Conservation (phyloP, 352 stramenopile genomes). For the Blastocystis hominis region DNA sequence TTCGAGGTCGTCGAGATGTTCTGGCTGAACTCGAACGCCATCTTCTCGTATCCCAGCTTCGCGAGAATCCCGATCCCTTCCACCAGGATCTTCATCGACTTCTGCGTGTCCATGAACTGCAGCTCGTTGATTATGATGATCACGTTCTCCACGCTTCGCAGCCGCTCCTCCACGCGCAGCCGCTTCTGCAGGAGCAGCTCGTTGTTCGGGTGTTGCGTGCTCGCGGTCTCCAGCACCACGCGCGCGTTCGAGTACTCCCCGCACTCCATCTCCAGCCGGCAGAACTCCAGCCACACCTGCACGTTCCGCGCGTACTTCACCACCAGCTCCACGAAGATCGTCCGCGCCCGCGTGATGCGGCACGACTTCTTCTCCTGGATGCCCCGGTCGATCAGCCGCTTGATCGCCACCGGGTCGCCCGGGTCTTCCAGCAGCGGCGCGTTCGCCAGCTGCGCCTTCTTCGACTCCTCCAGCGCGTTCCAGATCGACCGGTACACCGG, state of each 20-base stretch:
- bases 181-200: constrained; percentile 68
- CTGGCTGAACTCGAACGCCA: constrained; percentile 63
- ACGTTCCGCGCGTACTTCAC: neutral
- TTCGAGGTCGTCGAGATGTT: constrained; percentile 60
- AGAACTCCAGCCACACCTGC: constrained; percentile 77
- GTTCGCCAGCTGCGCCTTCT: neutral
- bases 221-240: constrained; percentile 69
- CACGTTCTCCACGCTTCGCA: constrained; percentile 66
- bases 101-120: constrained; percentile 69
- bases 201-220: constrained; percentile 68
- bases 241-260: constrained; percentile 67
- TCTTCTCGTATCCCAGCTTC: constrained; percentile 68
- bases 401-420: neutral
- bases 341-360: neutral
- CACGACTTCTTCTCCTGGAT: constrained; percentile 54
- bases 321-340: constrained; percentile 25
- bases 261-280: constrained; percentile 77
- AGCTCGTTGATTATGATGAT: constrained; percentile 68
- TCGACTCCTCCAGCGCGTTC: neutral
- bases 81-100: constrained; percentile 74
- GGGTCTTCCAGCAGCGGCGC: neutral
- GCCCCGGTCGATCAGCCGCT: neutral
- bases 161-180: constrained; percentile 72
- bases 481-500: constrained; percentile 25
- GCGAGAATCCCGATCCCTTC: constrained; percentile 74